Evolutionary conservation across 345 rosid genomes (phyloP).

Genomic region (Mercurialis annua): DNA sequence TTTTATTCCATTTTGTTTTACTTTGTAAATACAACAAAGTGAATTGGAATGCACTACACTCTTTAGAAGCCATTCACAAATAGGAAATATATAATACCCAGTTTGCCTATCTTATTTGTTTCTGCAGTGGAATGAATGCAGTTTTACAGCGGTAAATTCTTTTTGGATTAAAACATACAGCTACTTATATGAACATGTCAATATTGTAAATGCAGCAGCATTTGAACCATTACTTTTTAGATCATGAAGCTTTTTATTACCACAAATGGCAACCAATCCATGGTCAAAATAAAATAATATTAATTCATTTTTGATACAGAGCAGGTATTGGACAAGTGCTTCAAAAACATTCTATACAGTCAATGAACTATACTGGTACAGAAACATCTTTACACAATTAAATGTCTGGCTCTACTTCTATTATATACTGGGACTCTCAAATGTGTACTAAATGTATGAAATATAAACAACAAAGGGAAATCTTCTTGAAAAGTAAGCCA

Average conservation of each 20-base stretch:
- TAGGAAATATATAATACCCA: not conserved
- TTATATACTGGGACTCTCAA: not conserved
- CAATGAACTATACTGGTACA: constrained; percentile 16
- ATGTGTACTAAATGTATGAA: constrained; percentile 1
- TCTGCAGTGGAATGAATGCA: not conserved
- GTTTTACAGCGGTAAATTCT: not conserved
- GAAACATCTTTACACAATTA: not conserved
- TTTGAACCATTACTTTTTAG: not conserved
- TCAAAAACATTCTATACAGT: constrained; percentile 5
- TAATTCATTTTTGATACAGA: too few species aligned
- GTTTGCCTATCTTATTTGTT: not conserved
- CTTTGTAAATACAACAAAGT: not conserved
- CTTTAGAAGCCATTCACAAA: not conserved
- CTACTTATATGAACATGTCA: not conserved
- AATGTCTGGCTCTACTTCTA: constrained; percentile 1
- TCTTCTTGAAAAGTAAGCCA: not conserved
- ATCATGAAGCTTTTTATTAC: not conserved
- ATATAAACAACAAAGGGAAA: constrained; percentile 1
- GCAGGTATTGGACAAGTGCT: too few species aligned
- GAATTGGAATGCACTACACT: not conserved
- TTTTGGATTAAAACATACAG: not conserved
- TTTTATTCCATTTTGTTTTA: not conserved
- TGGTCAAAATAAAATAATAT: not conserved
- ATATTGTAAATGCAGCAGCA: too few species aligned
- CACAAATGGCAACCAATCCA: not conserved